Percentiles rank a stretch among this genome's conserved stretches.
phyloP scores from a whole-genome alignment of 352 stramenopile species.

The Phytopythium vexans region DNA sequence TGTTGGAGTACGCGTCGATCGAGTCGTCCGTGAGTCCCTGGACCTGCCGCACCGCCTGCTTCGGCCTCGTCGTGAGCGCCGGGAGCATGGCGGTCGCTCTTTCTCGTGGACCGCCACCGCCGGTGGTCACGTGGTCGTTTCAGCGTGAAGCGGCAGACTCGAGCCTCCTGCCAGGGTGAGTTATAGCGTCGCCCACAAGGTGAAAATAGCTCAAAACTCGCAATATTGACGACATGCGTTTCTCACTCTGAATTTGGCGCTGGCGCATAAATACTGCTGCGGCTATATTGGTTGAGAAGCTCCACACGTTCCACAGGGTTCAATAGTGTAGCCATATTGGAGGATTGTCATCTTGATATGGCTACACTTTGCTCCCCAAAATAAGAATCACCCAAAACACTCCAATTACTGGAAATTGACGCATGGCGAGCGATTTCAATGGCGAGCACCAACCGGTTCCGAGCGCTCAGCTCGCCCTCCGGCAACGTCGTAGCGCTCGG shows the following conservation, averaged over 20 bases:
- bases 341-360: too few relatives aligned
- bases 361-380: too few relatives aligned
- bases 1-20: conserved; percentile 84
- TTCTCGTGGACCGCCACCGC: not conserved
- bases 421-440: conserved; percentile 4
- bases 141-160: not conserved
- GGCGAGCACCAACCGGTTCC: conserved; percentile 19
- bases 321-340: too few relatives aligned
- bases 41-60: conserved; percentile 78
- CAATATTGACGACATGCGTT: too few relatives aligned
- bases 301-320: too few relatives aligned
- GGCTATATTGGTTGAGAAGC: too few relatives aligned
- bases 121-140: not conserved
- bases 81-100: conserved; percentile 47
- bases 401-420: not conserved
- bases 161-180: not conserved
- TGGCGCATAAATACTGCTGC: too few relatives aligned
- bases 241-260: too few relatives aligned
- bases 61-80: conserved; percentile 78
- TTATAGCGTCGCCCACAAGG: too few relatives aligned
- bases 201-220: too few relatives aligned
- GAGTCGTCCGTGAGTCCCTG: conserved; percentile 82
- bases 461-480: conserved; percentile 44
- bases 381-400: too few relatives aligned
- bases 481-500: conserved; percentile 67